Percentiles rank a stretch among this genome's conserved stretches.
phyloP scores from a whole-genome alignment of 257 asterid species.

The Anisodus tanguticus region DNA sequence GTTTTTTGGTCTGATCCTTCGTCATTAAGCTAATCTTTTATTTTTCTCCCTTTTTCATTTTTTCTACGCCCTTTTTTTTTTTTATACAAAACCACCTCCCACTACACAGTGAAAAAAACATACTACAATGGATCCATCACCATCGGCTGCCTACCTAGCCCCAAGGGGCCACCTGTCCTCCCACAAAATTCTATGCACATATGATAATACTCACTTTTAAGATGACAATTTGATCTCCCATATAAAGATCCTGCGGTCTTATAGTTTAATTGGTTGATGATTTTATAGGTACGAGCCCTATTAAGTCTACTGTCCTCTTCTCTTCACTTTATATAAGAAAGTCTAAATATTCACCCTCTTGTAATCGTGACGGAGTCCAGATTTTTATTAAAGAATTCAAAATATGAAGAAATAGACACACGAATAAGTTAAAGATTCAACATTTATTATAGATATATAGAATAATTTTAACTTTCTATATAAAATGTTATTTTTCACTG shows the following conservation, averaged over 20 bases:
- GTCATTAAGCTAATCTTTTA: slow-evolving; percentile 59
- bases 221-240: neutral
- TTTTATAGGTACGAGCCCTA: neutral
- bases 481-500: no score
- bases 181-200: neutral
- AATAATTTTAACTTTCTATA: no score
- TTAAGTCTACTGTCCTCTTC: neutral
- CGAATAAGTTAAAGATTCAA: no score
- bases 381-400: no score
- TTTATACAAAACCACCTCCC: neutral
- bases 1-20: slow-evolving; percentile 55
- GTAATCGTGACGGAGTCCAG: neutral
- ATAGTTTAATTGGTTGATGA: neutral
- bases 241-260: neutral
- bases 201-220: neutral
- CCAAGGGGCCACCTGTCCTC: slow-evolving; percentile 28
- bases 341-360: neutral
- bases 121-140: neutral
- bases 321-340: neutral
- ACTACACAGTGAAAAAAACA: slow-evolving; percentile 1
- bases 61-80: neutral
- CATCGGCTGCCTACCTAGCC: slow-evolving; percentile 2
- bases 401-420: no score
- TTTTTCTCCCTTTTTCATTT: neutral
- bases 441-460: no score